Percentiles rank a stretch among this genome's conserved stretches.
Evolutionary conservation across 2,329 filamentous ascomycete species (phyloP).

Genomic region (Penicillium sumatraense): DNA sequence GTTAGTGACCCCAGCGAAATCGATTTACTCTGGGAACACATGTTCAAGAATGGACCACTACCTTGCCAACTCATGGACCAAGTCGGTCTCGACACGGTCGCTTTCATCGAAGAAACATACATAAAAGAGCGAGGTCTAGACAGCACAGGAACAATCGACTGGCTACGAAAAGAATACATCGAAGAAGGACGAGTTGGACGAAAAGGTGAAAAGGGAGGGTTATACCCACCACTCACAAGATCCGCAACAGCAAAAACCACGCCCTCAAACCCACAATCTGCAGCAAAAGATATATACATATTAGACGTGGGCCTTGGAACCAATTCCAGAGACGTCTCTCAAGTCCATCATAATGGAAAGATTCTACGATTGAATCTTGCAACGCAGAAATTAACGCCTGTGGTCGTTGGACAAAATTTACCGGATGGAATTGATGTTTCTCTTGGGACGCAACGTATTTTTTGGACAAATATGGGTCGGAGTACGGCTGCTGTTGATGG

Average conservation of each 20-base stretch:
- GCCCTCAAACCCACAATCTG: conserved; percentile 8
- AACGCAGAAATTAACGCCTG: conserved; percentile 16
- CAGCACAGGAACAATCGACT: conserved; percentile 46
- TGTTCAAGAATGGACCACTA: conserved; percentile 41
- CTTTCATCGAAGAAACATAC: conserved; percentile 59
- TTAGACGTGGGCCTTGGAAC: conserved; percentile 30
- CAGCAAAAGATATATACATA: conserved; percentile 23
- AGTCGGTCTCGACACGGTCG: conserved; percentile 59
- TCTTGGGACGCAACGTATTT: conserved; percentile 41
- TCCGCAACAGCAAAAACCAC: conserved; percentile 7
- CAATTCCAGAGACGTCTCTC: conserved; percentile 20
- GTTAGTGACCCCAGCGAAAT: conserved; percentile 55
- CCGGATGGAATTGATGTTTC: conserved; percentile 54
- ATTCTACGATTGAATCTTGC: conserved; percentile 19
- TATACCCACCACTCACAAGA: conserved; percentile 38
- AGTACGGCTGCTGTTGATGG: conserved; percentile 45
- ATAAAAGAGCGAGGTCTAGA: conserved; percentile 52
- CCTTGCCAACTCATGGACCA: conserved; percentile 49
- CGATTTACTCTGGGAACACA: conserved; percentile 47
- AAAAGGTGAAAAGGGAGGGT: conserved; percentile 41
- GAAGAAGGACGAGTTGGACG: conserved; percentile 52
- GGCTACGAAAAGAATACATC: conserved; percentile 52
- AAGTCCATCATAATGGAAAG: conserved; percentile 22
- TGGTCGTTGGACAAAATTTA: conserved; percentile 26
- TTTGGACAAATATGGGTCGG: conserved; percentile 59